Evolutionary conservation across 1,284 basidiomycete genomes (phyloP), one percentile per base, ranked within the genome.

Genomic region (Pseudozyma pruni): DNA sequence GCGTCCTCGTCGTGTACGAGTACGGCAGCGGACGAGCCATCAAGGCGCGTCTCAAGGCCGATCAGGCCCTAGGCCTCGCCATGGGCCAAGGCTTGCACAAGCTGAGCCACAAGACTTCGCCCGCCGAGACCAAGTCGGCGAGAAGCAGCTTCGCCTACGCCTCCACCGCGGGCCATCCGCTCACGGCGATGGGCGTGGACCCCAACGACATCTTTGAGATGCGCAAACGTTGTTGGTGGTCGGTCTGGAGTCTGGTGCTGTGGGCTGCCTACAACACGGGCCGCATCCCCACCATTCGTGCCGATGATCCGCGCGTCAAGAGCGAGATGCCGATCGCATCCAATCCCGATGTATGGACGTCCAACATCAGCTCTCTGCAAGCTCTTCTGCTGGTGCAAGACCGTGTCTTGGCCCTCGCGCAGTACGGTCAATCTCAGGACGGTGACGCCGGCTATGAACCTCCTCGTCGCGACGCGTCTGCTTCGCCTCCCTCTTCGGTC

Each of bases 201-300:
- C 31, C 55, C 20, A 52, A 46, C 47, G 74, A 75, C 32, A 51
- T 75, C 10, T 73, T 66, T 22, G 75, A 79, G 66, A 77, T 79
- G 75, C 69, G 67, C 58, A 78, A 78, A 49, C 56, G 74, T 13
- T 67, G 69, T 41, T 79, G 77, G 77, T 79, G 77, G 77, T 73
- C 66, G 1, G 66, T 75, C 4, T 79, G 77, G 77, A 75, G 55
- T 27, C 33, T 78, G 47, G 68, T 74, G 23, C 59, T 76, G 16
- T 76, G 74, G 75, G 59, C 62, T 16, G 68, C 75, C 37, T 79
- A 78, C 72, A 79, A 79, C 48, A 78, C 75, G 4, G 77, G 74
- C 17, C 53, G 69, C 32, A 72, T 74, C 17, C 72, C 76, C 10
- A 79, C 77, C 35, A 71, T 79, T 44, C 64, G 77, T 44, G 77